A percentile compares a stretch with the other conserved stretches of the same genome.
phyloP scores from a whole-genome alignment of 768 basidiomycete genomes.

The Leccinum variicolor region DNA sequence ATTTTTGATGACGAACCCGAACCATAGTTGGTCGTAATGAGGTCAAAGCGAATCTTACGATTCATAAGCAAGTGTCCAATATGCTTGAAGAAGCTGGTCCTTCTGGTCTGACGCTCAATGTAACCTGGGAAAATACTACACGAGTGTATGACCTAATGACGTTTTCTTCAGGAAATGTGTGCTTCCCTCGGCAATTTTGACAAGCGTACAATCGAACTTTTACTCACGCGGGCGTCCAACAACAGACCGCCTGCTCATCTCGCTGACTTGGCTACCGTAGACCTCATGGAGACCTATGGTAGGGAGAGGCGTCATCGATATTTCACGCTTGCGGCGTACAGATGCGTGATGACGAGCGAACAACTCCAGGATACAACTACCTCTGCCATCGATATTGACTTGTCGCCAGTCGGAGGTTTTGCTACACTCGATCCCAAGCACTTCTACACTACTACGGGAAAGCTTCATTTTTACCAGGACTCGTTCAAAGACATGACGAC shows the following conservation, averaged over 20 bases:
- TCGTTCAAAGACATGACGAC: slow-evolving; percentile 37
- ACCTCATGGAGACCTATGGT: slow-evolving; percentile 77
- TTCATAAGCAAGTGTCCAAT: slow-evolving; percentile 79
- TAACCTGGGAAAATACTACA: slow-evolving; percentile 28
- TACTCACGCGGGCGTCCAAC: slow-evolving; percentile 67
- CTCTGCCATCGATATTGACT: slow-evolving; percentile 44
- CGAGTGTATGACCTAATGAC: slow-evolving; percentile 3
- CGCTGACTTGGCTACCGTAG: slow-evolving; percentile 63
- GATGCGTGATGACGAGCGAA: slow-evolving; percentile 57
- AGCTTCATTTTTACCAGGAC: slow-evolving; percentile 48
- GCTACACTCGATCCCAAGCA: slow-evolving; percentile 35
- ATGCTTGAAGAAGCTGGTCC: slow-evolving; percentile 66
- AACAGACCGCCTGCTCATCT: slow-evolving; percentile 67
- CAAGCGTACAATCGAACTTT: slow-evolving; percentile 78
- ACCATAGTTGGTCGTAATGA: slow-evolving; percentile 35
- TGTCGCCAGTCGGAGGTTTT: slow-evolving; percentile 55
- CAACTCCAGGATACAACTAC: slow-evolving; percentile 52
- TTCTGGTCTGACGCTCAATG: slow-evolving; percentile 70
- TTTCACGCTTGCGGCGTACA: slow-evolving; percentile 72
- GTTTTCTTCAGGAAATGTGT: slow-evolving; percentile 54
- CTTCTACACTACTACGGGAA: slow-evolving; percentile 53
- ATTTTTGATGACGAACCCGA: neutral
- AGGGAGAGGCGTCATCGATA: slow-evolving; percentile 87
- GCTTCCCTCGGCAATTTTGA: slow-evolving; percentile 65
- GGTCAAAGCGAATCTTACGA: slow-evolving; percentile 57